Conservation (phyloP, 129 eudicot genomes). For the Chrysanthemum seticuspe region DNA sequence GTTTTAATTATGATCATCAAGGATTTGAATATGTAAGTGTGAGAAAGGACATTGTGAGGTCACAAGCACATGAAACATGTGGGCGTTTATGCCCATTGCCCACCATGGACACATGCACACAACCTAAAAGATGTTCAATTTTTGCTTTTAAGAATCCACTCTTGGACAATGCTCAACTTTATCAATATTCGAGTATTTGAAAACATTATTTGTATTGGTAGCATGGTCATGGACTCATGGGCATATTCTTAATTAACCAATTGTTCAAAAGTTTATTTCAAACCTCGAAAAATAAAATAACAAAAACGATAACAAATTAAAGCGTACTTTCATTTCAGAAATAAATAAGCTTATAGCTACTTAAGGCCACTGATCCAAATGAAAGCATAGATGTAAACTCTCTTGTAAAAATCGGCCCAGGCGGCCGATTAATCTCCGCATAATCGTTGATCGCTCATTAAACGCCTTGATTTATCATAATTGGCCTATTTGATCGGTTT, state of each 20-base stretch:
- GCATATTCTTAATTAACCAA: not conserved
- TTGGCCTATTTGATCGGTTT: too few species aligned
- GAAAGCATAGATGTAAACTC: too few species aligned
- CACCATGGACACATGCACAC: slow-evolving; percentile 19
- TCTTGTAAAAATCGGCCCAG: too few species aligned
- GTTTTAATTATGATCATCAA: not conserved
- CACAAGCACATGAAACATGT: slow-evolving; percentile 18
- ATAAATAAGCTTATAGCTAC: too few species aligned
- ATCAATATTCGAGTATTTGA: slow-evolving; percentile 3
- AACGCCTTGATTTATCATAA: too few species aligned
- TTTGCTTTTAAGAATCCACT: slow-evolving; percentile 19
- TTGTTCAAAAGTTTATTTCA: not conserved
- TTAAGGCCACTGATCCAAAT: too few species aligned
- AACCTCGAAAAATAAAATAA: too few species aligned
- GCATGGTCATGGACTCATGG: too few species aligned
- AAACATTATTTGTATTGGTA: not conserved
- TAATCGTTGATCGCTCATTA: too few species aligned
- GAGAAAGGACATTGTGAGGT: slow-evolving; percentile 1
- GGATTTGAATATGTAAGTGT: not conserved
- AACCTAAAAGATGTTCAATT: slow-evolving; percentile 16
- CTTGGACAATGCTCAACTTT: slow-evolving; percentile 20
- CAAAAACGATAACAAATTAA: too few species aligned
- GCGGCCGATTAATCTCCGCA: too few species aligned
- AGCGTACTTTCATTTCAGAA: too few species aligned
- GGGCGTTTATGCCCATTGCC: slow-evolving; percentile 10